These are phyloP conservation scores for Rubia yunnanensis DNA, from an alignment of 257 asterid genomes.

Conservation along the genomic window DNA sequence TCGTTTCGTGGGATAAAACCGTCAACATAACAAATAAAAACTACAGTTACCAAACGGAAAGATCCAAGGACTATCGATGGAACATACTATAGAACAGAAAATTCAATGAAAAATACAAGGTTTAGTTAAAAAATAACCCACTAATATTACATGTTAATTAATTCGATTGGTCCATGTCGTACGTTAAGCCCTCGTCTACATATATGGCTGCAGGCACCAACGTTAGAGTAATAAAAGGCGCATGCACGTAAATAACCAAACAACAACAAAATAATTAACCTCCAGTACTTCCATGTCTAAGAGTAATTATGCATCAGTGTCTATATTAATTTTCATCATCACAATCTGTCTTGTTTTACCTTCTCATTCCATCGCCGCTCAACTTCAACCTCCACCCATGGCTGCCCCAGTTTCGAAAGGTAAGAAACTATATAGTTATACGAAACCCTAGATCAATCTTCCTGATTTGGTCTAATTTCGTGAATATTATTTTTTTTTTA, in stretches of 20 bases:
- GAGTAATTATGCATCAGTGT: not conserved
- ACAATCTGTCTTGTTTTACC: not conserved
- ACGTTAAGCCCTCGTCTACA: not conserved
- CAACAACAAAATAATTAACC: not conserved
- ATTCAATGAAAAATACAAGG: too few relatives aligned
- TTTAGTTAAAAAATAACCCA: too few relatives aligned
- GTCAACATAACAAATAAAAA: too few relatives aligned
- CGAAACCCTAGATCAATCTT: not conserved
- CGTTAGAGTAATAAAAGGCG: not conserved
- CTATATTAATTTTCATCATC: not conserved
- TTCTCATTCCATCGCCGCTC: not conserved
- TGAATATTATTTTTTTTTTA: not conserved
- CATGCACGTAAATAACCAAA: not conserved
- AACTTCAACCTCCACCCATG: not conserved
- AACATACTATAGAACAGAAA: too few relatives aligned
- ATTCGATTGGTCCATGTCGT: not conserved
- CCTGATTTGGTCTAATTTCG: too few relatives aligned
- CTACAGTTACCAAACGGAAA: too few relatives aligned
- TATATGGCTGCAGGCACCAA: not conserved
- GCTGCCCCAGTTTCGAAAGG: not conserved
- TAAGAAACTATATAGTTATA: not conserved
- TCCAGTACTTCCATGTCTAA: not conserved
- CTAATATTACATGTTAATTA: not conserved
- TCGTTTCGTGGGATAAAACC: too few relatives aligned
- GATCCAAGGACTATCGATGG: too few relatives aligned